Percentiles rank a stretch among this genome's conserved stretches.
These are phyloP conservation scores for Thielaviopsis musarum DNA, from an alignment of 2,329 filamentous ascomycete genomes.

Conservation along the genomic window DNA sequence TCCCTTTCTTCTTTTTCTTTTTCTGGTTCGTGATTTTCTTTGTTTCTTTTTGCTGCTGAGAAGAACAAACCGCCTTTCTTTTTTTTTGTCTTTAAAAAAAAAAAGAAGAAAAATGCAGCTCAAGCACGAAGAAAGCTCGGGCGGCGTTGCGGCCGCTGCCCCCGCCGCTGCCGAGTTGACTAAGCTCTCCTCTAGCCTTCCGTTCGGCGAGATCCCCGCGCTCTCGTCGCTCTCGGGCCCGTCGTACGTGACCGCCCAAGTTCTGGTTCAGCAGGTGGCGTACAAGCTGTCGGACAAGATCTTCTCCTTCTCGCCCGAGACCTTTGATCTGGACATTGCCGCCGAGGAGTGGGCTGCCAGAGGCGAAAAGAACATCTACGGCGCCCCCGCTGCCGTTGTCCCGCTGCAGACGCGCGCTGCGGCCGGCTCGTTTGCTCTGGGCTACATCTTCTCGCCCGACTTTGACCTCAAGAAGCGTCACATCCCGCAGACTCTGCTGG, in stretches of 20 bases:
- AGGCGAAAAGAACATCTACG: conserved; percentile 63
- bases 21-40: background rate
- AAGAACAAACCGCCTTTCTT: background rate
- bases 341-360: conserved; percentile 59
- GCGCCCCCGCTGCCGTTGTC: conserved; percentile 61
- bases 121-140: conserved; percentile 12
- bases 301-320: conserved; percentile 89
- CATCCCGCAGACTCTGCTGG: conserved; percentile 79
- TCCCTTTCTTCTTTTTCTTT: background rate
- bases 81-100: background rate
- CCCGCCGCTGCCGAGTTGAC: conserved; percentile 5
- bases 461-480: conserved; percentile 84
- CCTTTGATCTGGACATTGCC: conserved; percentile 77
- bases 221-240: conserved; percentile 58
- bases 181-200: conserved; percentile 31
- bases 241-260: conserved; percentile 84
- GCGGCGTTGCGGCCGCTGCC: conserved; percentile 5
- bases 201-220: conserved; percentile 38
- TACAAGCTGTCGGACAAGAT: conserved; percentile 93
- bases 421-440: conserved; percentile 78
- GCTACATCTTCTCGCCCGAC: conserved; percentile 95
- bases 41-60: background rate
- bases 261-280: conserved; percentile 87
- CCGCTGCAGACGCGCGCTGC: conserved; percentile 75
- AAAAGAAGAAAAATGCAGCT: too few relatives aligned